Conservation (phyloP, 805 yeast species). For the Lachancea waltii region DNA sequence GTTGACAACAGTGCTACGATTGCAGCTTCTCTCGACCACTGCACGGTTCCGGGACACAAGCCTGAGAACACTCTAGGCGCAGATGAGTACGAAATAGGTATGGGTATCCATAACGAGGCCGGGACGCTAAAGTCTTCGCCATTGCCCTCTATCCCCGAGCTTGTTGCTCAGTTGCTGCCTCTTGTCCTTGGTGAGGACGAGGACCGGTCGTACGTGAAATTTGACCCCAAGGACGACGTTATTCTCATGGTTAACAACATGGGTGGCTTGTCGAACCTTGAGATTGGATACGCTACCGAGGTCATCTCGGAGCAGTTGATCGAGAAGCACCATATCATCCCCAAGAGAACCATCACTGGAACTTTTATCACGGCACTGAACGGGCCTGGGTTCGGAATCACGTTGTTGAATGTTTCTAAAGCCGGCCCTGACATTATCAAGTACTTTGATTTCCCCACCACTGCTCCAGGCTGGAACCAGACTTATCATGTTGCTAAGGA, state of each 20-base stretch:
- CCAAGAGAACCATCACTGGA: conserved; percentile 60
- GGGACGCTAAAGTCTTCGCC: conserved; percentile 47
- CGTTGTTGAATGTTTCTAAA: conserved; percentile 58
- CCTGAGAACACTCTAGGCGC: conserved; percentile 42
- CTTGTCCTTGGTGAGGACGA: conserved; percentile 54
- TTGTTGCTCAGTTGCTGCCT: conserved; percentile 48
- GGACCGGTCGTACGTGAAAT: conserved; percentile 71
- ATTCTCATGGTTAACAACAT: conserved; percentile 68
- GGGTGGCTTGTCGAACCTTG: conserved; percentile 78
- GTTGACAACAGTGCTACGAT: conserved; percentile 65
- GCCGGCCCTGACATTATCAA: conserved; percentile 34
- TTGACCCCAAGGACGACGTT: conserved; percentile 52
- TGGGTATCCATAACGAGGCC: conserved; percentile 90
- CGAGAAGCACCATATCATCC: conserved; percentile 43
- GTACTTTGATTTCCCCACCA: conserved; percentile 23
- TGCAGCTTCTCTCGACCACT: conserved; percentile 79
- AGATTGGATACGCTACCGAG: conserved; percentile 59
- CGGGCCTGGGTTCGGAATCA: conserved; percentile 81
- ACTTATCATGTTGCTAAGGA: conserved; percentile 67
- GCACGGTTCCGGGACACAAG: conserved; percentile 73
- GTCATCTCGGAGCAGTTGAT: conserved; percentile 46
- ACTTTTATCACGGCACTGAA: conserved; percentile 77
- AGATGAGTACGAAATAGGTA: conserved; percentile 73
- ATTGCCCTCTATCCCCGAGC: conserved; percentile 56
- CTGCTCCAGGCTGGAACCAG: conserved; percentile 51